A percentile compares a stretch with the other conserved stretches of the same genome.
Conservation (phyloP, 1,139 yeast species). For the Geotrichum candidum region DNA sequence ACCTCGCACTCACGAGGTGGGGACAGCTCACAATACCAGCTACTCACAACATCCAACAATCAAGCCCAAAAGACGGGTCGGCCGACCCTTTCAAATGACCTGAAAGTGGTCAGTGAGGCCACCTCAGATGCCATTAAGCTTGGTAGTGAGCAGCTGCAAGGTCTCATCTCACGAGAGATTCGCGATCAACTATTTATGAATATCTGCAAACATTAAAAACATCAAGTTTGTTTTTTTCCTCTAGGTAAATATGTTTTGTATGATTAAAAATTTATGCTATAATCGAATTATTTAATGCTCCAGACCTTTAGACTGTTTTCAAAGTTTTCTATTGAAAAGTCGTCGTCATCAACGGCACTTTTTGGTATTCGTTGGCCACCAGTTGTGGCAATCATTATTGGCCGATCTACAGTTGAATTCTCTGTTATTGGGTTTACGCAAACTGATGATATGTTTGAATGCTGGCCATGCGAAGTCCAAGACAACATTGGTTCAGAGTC, state of each 20-base stretch:
- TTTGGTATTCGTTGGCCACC: constrained; percentile 14
- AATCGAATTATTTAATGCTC: constrained; percentile 9
- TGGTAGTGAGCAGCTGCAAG: constrained; percentile 34
- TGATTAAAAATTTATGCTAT: background rate
- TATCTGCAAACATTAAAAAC: constrained; percentile 10
- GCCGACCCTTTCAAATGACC: background rate
- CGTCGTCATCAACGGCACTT: background rate
- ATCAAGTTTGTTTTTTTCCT: background rate
- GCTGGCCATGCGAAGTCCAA: constrained; percentile 17
- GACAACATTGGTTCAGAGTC: constrained; percentile 13
- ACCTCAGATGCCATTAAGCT: constrained; percentile 27
- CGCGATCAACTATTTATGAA: constrained; percentile 25
- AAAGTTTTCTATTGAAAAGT: background rate
- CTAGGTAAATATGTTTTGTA: background rate
- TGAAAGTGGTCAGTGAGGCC: constrained; percentile 19
- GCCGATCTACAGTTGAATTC: background rate
- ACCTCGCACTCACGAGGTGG: constrained; percentile 5
- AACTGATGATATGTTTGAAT: constrained; percentile 20
- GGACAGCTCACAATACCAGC: background rate
- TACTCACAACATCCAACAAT: background rate
- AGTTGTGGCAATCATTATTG: constrained; percentile 8
- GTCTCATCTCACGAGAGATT: constrained; percentile 29
- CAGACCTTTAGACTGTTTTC: constrained; percentile 18
- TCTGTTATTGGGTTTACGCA: constrained; percentile 23
- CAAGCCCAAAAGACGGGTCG: background rate